Base-by-base conservation (phyloP, 352 stramenopile genomes). In the Globisporangium nagaii region DNA sequence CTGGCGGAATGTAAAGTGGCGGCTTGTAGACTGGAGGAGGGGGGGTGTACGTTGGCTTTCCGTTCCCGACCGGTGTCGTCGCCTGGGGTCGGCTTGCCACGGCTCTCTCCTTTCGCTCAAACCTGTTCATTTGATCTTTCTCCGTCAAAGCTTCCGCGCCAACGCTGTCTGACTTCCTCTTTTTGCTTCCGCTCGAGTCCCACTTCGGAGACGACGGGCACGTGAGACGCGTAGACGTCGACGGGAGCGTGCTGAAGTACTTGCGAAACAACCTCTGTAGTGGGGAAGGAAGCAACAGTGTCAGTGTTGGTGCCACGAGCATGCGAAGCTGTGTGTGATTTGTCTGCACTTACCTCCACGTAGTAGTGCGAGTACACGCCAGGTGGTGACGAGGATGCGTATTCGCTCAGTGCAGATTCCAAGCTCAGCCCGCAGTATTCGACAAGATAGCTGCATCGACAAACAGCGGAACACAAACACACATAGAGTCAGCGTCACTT, bases 201-300 rank as follows among this genome's bases (percentile, higher is more conserved):
- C 84, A 94, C 46, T 78, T 77, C 0, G 84, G 84, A 55, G 78
- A 62, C 7, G 69, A 52, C 24, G 82, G 74, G 44, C 73, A 75
- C 25, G 68, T 53, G 24, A 95, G 32, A 9, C 68, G 66, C 49
- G 66, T 67, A 8, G 71, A 61, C 20, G 75, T 63, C 22, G 79
- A 81, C 39, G 75, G 60, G 13, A 95, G 60, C 13, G 79, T 91
- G 9, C 63, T 75, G 40, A 78, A 90, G 52, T 93, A 95, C 63
- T 88, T 92, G 31, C 79, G 73, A 25, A 92, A 95, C 42, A 95
- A 53, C 55, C 62, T 62, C 70, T 88, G 46, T 13, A 46, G n/a
- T 35, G 44, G 19, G 15, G 13, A 30, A 31, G 12, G 9, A 19
- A 47, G 12, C 9, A 58, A 47, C 20, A 30, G 28, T n/a, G 20